Percentiles rank a stretch among this genome's conserved stretches.
phyloP scores from a whole-genome alignment of 352 stramenopile species.

The Peronospora farinosa region DNA sequence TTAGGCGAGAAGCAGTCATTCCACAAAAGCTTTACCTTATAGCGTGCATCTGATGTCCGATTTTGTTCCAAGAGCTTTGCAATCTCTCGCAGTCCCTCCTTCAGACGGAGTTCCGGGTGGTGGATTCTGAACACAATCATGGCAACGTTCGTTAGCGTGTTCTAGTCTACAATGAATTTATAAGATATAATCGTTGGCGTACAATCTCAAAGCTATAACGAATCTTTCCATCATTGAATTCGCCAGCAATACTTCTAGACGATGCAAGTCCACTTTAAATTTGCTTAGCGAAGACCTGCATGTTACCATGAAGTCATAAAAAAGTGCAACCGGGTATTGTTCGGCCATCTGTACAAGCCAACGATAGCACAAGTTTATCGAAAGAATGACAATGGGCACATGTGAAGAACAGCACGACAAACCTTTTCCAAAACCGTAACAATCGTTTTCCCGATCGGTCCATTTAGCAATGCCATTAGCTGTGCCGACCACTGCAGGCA shows the following conservation, averaged over 20 bases:
- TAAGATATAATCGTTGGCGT: slow-evolving; percentile 12
- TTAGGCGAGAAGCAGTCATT: slow-evolving; percentile 59
- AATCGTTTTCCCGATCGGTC: slow-evolving; percentile 49
- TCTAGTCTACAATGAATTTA: not conserved
- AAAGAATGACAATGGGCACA: not conserved
- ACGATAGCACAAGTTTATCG: not conserved
- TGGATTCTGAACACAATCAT: slow-evolving; percentile 46
- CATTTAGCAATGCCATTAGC: slow-evolving; percentile 62
- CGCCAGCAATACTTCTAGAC: slow-evolving; percentile 43
- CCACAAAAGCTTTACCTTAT: slow-evolving; percentile 40
- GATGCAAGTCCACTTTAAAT: slow-evolving; percentile 44
- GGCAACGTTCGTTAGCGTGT: slow-evolving; percentile 10
- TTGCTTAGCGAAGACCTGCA: slow-evolving; percentile 29
- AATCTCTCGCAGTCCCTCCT: slow-evolving; percentile 68
- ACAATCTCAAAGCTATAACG: slow-evolving; percentile 67
- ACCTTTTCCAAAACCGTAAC: slow-evolving; percentile 70
- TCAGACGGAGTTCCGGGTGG: slow-evolving; percentile 72
- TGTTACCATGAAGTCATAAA: slow-evolving; percentile 80
- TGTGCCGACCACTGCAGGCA: slow-evolving; percentile 74
- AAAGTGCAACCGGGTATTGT: slow-evolving; percentile 66
- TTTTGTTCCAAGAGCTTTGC: slow-evolving; percentile 56
- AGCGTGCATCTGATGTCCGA: slow-evolving; percentile 25
- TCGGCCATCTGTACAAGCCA: slow-evolving; percentile 47
- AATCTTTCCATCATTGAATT: slow-evolving; percentile 81
- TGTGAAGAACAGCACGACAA: slow-evolving; percentile 1